These are phyloP conservation scores for Mallotus nudiflorus DNA, from an alignment of 345 rosid species.

Conservation along the genomic window DNA sequence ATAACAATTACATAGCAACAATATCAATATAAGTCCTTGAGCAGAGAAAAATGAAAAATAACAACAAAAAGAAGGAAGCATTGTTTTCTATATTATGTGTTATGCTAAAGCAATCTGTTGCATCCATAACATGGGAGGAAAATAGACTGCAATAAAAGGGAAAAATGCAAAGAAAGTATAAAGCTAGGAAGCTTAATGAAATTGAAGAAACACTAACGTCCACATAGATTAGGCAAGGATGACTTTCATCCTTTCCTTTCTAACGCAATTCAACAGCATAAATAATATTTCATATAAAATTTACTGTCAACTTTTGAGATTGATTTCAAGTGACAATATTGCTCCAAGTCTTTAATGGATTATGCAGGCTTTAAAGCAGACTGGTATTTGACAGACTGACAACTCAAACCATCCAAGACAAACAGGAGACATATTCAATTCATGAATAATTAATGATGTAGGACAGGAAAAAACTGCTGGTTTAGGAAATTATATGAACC, in stretches of 20 bases:
- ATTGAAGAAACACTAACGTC: no score
- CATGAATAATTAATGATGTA: not conserved
- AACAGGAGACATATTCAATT: not conserved
- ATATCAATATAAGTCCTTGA: not conserved
- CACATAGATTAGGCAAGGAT: not conserved
- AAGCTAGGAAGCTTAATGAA: no score
- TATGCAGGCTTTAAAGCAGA: not conserved
- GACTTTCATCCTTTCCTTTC: not conserved
- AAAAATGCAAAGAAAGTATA: no score
- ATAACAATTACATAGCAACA: not conserved
- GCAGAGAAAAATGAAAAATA: not conserved
- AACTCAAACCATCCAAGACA: not conserved
- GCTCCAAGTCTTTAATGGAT: not conserved
- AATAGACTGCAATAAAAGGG: no score
- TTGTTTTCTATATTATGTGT: not conserved
- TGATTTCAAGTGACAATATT: conserved; percentile 2
- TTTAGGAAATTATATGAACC: not conserved
- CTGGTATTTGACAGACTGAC: not conserved
- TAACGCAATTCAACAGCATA: not conserved
- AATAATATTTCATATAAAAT: not conserved
- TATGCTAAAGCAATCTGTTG: not conserved
- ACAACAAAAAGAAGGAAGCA: not conserved
- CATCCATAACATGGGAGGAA: not conserved
- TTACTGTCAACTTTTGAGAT: not conserved
- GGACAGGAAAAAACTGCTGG: not conserved